These are phyloP conservation scores for Naganishia randhawae DNA, from an alignment of 768 basidiomycete species.

Conservation along the genomic window DNA sequence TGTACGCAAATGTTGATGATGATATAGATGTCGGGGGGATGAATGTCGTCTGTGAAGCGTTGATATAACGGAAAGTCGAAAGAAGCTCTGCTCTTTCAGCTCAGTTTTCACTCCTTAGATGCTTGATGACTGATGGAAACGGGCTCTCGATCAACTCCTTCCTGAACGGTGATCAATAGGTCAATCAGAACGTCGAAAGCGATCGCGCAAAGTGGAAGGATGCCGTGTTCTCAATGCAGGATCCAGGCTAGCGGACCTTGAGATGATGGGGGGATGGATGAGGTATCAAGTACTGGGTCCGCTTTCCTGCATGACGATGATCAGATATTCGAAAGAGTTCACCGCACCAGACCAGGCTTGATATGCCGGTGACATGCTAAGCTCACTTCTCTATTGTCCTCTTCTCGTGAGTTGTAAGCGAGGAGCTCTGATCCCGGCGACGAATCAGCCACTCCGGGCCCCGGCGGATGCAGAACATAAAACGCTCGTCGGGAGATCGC, in stretches of 20 bases:
- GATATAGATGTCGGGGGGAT: background rate
- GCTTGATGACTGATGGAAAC: background rate
- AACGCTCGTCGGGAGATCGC: background rate
- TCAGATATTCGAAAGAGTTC: no score
- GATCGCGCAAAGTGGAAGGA: background rate
- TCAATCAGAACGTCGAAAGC: background rate
- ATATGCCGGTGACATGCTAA: no score
- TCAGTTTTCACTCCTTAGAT: background rate
- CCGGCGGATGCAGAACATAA: conserved; percentile 4
- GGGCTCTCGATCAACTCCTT: background rate
- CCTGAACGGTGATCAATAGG: background rate
- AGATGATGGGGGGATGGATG: background rate
- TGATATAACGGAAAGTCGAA: background rate
- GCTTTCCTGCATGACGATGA: no score
- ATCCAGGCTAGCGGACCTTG: background rate
- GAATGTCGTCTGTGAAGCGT: background rate
- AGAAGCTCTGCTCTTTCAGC: no score
- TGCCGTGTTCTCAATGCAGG: no score
- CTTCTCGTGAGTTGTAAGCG: background rate
- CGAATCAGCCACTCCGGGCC: background rate
- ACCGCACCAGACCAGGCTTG: no score
- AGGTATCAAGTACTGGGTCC: no score
- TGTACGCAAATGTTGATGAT: background rate
- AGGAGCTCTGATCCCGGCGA: background rate
- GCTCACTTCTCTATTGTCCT: background rate